Evolutionary conservation across 2,329 filamentous ascomycete genomes (phyloP).

Genomic region (Talaromyces sp.): DNA sequence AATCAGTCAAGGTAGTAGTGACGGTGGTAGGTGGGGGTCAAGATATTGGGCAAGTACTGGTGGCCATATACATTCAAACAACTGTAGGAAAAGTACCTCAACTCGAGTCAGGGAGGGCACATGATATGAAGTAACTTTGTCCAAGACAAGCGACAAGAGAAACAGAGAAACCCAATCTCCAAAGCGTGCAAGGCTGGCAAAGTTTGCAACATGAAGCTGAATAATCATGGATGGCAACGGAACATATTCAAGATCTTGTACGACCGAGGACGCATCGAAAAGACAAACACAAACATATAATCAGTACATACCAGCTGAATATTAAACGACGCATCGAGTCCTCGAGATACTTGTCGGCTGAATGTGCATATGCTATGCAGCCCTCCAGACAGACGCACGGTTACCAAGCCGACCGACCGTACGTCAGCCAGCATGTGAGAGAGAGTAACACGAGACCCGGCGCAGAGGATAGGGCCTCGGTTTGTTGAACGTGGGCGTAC

Average conservation of each 20-base stretch:
- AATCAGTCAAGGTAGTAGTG: neutral
- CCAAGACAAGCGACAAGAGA: neutral
- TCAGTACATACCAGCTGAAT: neutral
- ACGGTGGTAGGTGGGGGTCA: neutral
- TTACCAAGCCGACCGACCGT: neutral
- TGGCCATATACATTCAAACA: neutral
- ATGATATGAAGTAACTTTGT: neutral
- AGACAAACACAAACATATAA: neutral
- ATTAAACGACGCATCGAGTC: neutral
- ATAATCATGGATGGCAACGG: neutral
- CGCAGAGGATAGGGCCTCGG: neutral
- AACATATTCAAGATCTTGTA: neutral
- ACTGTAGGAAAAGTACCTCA: neutral
- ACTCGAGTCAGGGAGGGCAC: neutral
- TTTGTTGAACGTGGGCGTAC: neutral
- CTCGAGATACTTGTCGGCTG: neutral
- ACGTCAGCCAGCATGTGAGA: neutral
- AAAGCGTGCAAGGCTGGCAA: neutral
- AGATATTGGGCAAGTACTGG: neutral
- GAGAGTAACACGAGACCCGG: neutral
- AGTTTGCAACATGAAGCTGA: neutral
- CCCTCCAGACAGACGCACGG: constrained; percentile 2
- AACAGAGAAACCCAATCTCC: neutral
- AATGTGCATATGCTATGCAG: constrained; percentile 8
- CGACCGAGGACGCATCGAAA: neutral